Percentiles rank a stretch among this genome's conserved stretches.
These are phyloP conservation scores for Fusarium sp. DNA, from an alignment of 2,329 filamentous ascomycete species.

Conservation along the genomic window DNA sequence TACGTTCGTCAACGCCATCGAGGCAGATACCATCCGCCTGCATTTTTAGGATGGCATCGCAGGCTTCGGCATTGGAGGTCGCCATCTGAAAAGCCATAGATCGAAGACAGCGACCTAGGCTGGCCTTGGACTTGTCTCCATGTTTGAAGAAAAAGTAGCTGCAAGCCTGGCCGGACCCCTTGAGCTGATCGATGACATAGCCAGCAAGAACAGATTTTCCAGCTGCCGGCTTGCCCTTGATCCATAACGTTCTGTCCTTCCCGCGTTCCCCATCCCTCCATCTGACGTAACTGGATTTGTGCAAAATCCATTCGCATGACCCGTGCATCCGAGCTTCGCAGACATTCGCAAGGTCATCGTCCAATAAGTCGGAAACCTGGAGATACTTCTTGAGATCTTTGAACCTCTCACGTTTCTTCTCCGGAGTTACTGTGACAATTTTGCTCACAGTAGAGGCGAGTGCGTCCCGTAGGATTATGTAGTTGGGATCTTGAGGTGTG, in stretches of 20 bases:
- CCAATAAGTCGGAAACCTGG: slow-evolving; percentile 16
- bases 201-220: slow-evolving; percentile 52
- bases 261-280: slow-evolving; percentile 23
- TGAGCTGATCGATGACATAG: slow-evolving; percentile 47
- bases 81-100: slow-evolving; percentile 49
- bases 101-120: slow-evolving; percentile 41
- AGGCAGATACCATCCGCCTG: slow-evolving; percentile 48
- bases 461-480: slow-evolving; percentile 47
- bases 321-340: slow-evolving; percentile 16
- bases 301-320: slow-evolving; percentile 32
- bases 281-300: slow-evolving; percentile 18
- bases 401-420: slow-evolving; percentile 7
- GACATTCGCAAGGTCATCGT: slow-evolving; percentile 23
- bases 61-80: slow-evolving; percentile 26
- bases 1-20: slow-evolving; percentile 45
- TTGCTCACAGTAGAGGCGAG: slow-evolving; percentile 39
- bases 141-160: slow-evolving; percentile 46
- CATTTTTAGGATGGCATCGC: slow-evolving; percentile 40
- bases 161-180: background rate
- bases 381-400: slow-evolving; percentile 23
- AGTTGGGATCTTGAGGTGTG: slow-evolving; percentile 51
- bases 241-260: slow-evolving; percentile 20
- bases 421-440: slow-evolving; percentile 1
- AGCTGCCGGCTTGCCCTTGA: slow-evolving; percentile 46
- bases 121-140: slow-evolving; percentile 36